A percentile compares a stretch with the other conserved stretches of the same genome.
phyloP scores from a whole-genome alignment of 139 green algal genomes.

The Deuterostichococcus epilithicus region DNA sequence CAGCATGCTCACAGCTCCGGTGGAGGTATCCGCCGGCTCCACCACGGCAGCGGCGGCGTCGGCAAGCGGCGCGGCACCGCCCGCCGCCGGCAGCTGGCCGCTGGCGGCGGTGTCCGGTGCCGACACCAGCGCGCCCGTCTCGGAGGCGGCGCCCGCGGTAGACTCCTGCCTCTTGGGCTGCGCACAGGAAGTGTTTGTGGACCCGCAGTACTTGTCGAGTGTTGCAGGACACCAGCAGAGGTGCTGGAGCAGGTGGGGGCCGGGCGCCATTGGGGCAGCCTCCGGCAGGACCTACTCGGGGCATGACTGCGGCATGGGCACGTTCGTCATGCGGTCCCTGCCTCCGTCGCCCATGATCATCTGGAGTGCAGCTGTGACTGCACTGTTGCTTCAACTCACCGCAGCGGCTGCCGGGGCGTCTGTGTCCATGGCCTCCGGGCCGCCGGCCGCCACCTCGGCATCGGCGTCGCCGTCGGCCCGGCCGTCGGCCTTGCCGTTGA shows the following conservation, averaged over 20 bases:
- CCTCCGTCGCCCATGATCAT: too few species aligned
- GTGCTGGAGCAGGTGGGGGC: background rate
- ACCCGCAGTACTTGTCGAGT: too few species aligned
- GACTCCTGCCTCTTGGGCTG: background rate
- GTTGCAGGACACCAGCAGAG: background rate
- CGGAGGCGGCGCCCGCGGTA: background rate
- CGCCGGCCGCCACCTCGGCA: background rate
- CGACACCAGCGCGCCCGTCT: background rate
- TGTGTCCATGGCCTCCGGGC: background rate
- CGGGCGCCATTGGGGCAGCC: background rate
- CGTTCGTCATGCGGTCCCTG: too few species aligned
- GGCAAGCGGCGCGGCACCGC: background rate
- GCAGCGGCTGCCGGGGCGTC: background rate
- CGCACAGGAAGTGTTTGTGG: too few species aligned
- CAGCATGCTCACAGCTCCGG: background rate
- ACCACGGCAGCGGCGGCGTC: background rate
- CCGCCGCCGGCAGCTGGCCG: background rate
- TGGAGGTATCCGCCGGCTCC: background rate
- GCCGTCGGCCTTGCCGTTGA: background rate
- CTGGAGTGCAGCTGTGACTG: too few species aligned
- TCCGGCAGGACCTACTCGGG: background rate
- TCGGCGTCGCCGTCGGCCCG: background rate
- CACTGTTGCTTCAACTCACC: too few species aligned
- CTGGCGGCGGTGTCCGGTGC: too few species aligned
- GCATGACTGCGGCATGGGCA: too few species aligned